A percentile compares a stretch with the other conserved stretches of the same genome.
Conservation (phyloP, 371 early-diverging fungal species). For the Basidiobolus meristosporus region DNA sequence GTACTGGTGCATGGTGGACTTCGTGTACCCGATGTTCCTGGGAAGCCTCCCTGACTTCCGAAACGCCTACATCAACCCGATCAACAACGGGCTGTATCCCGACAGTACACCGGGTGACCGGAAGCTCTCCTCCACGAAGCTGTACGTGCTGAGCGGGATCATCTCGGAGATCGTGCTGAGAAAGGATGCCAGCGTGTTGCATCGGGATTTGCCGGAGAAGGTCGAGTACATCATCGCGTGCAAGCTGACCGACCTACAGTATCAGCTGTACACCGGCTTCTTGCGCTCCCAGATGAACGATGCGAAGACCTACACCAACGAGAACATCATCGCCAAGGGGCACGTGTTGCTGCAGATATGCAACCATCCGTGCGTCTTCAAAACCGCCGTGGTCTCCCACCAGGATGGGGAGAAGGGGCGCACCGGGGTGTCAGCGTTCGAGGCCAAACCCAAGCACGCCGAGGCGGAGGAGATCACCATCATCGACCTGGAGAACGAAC, state of each 20-base stretch:
- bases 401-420: no score
- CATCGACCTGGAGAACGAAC: no score
- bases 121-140: slow-evolving; percentile 6
- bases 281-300: no score
- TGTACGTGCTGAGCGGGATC: no score
- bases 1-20: slow-evolving; percentile 54
- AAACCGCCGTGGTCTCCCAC: no score
- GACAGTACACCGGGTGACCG: slow-evolving; percentile 28
- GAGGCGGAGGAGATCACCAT: no score
- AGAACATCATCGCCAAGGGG: no score
- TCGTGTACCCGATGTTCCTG: slow-evolving; percentile 36
- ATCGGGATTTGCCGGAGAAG: slow-evolving; percentile 36
- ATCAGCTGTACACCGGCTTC: slow-evolving; percentile 21
- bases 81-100: slow-evolving; percentile 32
- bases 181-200: slow-evolving; percentile 22
- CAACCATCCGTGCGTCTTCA: no score
- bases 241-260: slow-evolving; percentile 29
- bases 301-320: no score
- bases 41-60: slow-evolving; percentile 30
- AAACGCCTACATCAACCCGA: slow-evolving; percentile 34
- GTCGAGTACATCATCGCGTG: slow-evolving; percentile 46
- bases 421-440: no score
- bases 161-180: slow-evolving; percentile 5
- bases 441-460: no score
- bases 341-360: no score